Conservation (phyloP, 345 rosid species). For the Diplotaxis tenuifolia region DNA sequence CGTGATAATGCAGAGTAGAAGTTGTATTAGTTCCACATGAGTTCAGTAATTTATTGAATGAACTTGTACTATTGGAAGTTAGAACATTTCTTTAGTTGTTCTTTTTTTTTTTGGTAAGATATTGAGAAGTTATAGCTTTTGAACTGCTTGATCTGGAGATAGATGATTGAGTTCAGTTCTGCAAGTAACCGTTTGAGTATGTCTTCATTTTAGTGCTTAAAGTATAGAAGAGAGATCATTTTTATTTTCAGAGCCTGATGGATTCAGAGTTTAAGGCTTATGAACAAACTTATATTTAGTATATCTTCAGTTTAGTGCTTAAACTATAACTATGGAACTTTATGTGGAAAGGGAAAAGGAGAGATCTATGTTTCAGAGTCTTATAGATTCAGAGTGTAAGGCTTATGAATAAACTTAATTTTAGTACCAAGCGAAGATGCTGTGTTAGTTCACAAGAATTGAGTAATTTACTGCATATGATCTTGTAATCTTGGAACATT, state of each 20-base stretch:
- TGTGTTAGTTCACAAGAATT: not conserved
- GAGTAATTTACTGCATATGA: not conserved
- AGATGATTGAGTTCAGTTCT: not conserved
- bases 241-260: not conserved
- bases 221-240: not conserved
- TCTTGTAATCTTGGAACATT: not conserved
- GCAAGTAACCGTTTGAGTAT: not conserved
- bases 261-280: not conserved
- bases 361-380: not conserved
- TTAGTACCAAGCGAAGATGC: not conserved
- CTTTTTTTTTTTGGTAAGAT: slow-evolving; percentile 48
- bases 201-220: not conserved
- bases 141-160: not conserved
- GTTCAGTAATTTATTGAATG: not conserved
- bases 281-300: not conserved
- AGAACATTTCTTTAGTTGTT: not conserved
- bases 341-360: not conserved
- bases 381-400: not conserved
- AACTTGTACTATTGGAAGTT: not conserved
- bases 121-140: not conserved
- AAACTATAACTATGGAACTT: not conserved
- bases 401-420: not conserved
- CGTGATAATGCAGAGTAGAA: not conserved
- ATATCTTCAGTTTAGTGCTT: not conserved
- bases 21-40: not conserved